Evolutionary conservation across 1,284 basidiomycete species (phyloP).

Genomic region (Stereum hirsutum): DNA sequence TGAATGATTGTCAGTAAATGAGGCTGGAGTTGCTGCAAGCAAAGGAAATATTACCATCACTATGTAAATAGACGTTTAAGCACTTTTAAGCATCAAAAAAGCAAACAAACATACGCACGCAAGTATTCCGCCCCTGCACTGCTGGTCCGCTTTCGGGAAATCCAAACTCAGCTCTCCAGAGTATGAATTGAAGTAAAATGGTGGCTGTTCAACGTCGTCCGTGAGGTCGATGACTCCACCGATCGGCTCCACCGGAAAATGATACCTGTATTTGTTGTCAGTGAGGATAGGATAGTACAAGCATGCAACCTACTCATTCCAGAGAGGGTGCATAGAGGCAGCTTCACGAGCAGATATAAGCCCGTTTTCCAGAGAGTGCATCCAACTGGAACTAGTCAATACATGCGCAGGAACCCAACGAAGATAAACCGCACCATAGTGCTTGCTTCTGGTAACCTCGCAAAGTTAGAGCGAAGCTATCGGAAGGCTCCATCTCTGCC

Average conservation of each 20-base stretch:
- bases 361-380: constrained; percentile 81
- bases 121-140: constrained; percentile 79
- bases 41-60: constrained; percentile 18
- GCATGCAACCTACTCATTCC: constrained; percentile 72
- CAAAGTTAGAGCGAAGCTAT: constrained; percentile 72
- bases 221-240: constrained; percentile 58
- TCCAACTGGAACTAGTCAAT: constrained; percentile 57
- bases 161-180: constrained; percentile 91
- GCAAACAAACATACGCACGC: constrained; percentile 50
- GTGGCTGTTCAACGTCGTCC: constrained; percentile 43
- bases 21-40: not conserved
- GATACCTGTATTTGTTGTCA: constrained; percentile 38
- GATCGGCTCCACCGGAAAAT: constrained; percentile 51
- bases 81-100: not conserved
- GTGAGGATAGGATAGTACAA: constrained; percentile 1
- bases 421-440: constrained; percentile 39
- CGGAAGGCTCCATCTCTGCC: constrained; percentile 75
- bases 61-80: constrained; percentile 3
- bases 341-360: constrained; percentile 62
- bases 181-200: constrained; percentile 86
- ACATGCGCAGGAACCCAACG: not conserved
- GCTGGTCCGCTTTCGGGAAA: constrained; percentile 78
- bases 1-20: not conserved
- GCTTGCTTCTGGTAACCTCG: constrained; percentile 95
- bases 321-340: constrained; percentile 83